Percentiles rank a stretch among this genome's conserved stretches.
phyloP scores from a whole-genome alignment of 257 asterid genomes.

The Solanum etuberosum region DNA sequence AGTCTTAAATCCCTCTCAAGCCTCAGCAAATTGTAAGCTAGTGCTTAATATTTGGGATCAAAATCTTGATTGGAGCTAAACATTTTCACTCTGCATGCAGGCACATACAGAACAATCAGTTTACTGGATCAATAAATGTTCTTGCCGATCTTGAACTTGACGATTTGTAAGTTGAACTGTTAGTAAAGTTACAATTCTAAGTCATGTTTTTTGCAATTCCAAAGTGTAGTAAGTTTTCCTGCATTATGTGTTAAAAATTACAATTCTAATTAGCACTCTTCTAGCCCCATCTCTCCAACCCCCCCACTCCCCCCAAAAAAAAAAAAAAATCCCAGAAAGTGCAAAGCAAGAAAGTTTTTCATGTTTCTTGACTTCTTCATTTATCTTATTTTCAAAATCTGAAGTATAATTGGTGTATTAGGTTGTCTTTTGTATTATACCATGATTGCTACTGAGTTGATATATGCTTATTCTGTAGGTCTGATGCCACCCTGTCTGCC shows the following conservation, averaged over 20 bases:
- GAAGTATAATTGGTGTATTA: background rate
- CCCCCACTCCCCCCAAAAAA: too few species aligned
- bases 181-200: background rate
- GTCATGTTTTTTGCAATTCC: background rate
- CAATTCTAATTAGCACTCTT: background rate
- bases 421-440: background rate
- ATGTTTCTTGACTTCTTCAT: background rate
- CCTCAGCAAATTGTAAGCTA: conserved; percentile 30
- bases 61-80: conserved; percentile 3
- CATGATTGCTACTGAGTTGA: background rate
- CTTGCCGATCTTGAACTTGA: conserved; percentile 45
- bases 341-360: background rate
- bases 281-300: too few species aligned
- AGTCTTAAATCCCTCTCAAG: conserved; percentile 33
- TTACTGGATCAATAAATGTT: conserved; percentile 44
- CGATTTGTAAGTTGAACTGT: conserved; percentile 33
- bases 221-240: background rate
- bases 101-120: conserved; percentile 47
- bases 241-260: background rate
- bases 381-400: background rate
- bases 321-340: too few species aligned
- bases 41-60: background rate
- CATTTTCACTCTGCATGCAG: conserved; percentile 18
- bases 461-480: background rate
- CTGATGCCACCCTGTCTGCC: background rate